These are phyloP conservation scores for Lonicera japonica DNA, from an alignment of 129 eudicot species.

Conservation along the genomic window DNA sequence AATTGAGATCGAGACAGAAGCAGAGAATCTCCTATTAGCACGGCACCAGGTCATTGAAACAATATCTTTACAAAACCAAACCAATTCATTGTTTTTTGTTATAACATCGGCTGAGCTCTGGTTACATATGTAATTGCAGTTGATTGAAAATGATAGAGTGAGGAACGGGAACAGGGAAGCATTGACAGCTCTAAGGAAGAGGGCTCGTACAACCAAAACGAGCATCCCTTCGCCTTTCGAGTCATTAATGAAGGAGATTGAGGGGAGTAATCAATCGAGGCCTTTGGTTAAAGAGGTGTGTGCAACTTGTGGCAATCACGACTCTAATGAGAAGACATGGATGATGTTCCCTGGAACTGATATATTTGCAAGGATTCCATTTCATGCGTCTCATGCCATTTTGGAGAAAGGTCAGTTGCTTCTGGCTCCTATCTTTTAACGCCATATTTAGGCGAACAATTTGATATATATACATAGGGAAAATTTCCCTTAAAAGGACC, in stretches of 20 bases:
- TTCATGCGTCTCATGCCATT: constrained; percentile 85
- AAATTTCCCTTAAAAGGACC: too few species aligned
- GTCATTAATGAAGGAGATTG: constrained; percentile 66
- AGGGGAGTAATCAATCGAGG: constrained; percentile 35
- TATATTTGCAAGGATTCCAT: constrained; percentile 61
- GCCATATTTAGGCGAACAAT: too few species aligned
- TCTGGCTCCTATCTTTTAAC: neutral
- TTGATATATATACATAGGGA: too few species aligned
- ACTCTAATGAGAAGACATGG: constrained; percentile 63
- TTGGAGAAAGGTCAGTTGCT: constrained; percentile 57
- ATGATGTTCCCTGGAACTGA: constrained; percentile 78
- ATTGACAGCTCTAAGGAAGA: constrained; percentile 75
- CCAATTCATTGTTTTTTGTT: neutral
- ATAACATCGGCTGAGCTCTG: neutral
- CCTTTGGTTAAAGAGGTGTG: constrained; percentile 76
- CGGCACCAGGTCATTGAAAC: constrained; percentile 63
- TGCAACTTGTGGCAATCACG: constrained; percentile 80
- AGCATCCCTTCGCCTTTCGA: constrained; percentile 84
- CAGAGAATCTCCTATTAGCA: constrained; percentile 68
- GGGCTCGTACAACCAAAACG: constrained; percentile 68
- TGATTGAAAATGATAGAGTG: constrained; percentile 71
- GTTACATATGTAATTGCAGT: constrained; percentile 27
- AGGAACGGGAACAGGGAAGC: constrained; percentile 93
- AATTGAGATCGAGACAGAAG: constrained; percentile 65
- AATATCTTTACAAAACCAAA: neutral